Percentiles rank a stretch among this genome's conserved stretches.
Conservation (phyloP, 495 filamentous ascomycete species). For the Amphirosellinia nigrospora region DNA sequence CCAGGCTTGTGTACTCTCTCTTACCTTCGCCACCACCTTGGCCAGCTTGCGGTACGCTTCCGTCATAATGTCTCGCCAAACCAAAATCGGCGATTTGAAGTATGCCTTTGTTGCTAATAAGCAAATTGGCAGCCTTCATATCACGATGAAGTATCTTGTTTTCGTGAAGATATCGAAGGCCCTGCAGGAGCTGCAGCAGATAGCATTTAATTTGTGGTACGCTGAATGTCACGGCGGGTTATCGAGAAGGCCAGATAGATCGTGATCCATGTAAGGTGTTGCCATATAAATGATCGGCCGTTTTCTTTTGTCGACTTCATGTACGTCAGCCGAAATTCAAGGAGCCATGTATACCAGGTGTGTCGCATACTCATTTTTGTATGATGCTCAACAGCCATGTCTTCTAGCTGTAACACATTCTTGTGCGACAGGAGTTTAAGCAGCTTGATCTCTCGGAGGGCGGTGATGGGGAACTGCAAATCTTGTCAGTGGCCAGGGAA, state of each 20-base stretch:
- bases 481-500: conserved; percentile 21
- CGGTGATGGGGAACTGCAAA: conserved; percentile 74
- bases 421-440: conserved; percentile 90
- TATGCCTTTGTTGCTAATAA: conserved; percentile 93
- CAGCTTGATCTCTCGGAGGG: conserved; percentile 89
- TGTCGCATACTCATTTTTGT: conserved; percentile 64
- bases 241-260: conserved; percentile 92
- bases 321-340: conserved; percentile 23
- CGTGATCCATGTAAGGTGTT: conserved; percentile 98
- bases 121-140: conserved; percentile 98
- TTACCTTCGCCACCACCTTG: conserved; percentile 82
- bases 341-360: not conserved
- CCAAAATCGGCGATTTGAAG: conserved; percentile 98
- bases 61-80: conserved; percentile 91
- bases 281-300: conserved; percentile 97
- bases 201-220: conserved; percentile 97
- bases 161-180: conserved; percentile 86
- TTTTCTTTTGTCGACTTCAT: conserved; percentile 73
- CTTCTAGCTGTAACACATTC: conserved; percentile 86
- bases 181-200: conserved; percentile 90
- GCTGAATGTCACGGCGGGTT: conserved; percentile 85
- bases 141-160: conserved; percentile 92
- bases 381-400: conserved; percentile 90
- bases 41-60: conserved; percentile 77
- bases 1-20: conserved; percentile 90